phyloP scores from a whole-genome alignment of 768 basidiomycete genomes.

The Mycena rebaudengoi region DNA sequence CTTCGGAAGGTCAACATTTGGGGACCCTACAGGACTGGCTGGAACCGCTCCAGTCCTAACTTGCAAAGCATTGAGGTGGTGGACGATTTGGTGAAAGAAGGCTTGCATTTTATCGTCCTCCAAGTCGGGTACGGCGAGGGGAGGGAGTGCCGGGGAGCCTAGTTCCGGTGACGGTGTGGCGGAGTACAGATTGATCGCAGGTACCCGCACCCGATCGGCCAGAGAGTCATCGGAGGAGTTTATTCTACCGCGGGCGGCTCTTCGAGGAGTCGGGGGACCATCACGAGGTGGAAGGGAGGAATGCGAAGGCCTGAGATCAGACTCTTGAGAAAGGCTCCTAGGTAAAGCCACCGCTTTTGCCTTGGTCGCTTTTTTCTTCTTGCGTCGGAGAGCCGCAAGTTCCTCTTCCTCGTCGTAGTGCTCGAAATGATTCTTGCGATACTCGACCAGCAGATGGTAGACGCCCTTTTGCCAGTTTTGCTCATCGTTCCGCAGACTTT shows the following conservation, averaged over 20 bases:
- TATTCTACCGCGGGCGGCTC: constrained; percentile 49
- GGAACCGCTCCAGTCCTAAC: constrained; percentile 48
- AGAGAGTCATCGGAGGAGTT: constrained; percentile 23
- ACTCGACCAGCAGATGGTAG: constrained; percentile 88
- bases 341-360: constrained; percentile 33
- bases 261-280: constrained; percentile 69
- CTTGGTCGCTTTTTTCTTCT: constrained; percentile 45
- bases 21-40: constrained; percentile 16
- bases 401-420: constrained; percentile 79
- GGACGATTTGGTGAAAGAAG: constrained; percentile 87
- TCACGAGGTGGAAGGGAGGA: constrained; percentile 60
- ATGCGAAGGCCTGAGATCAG: constrained; percentile 37
- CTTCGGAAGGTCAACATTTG: constrained; percentile 22
- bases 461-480: constrained; percentile 97
- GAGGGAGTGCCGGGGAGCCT: constrained; percentile 44
- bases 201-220: constrained; percentile 6
- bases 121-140: constrained; percentile 70
- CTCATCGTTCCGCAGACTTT: constrained; percentile 68
- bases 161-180: constrained; percentile 32
- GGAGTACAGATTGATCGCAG: constrained; percentile 26
- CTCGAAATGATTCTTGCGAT: constrained; percentile 78
- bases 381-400: constrained; percentile 43
- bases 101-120: constrained; percentile 80
- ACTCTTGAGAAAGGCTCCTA: constrained; percentile 34
- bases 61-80: constrained; percentile 81